Base-by-base conservation (phyloP, 371 early-diverging fungal genomes). In the Apophysomyces elegans region DNA sequence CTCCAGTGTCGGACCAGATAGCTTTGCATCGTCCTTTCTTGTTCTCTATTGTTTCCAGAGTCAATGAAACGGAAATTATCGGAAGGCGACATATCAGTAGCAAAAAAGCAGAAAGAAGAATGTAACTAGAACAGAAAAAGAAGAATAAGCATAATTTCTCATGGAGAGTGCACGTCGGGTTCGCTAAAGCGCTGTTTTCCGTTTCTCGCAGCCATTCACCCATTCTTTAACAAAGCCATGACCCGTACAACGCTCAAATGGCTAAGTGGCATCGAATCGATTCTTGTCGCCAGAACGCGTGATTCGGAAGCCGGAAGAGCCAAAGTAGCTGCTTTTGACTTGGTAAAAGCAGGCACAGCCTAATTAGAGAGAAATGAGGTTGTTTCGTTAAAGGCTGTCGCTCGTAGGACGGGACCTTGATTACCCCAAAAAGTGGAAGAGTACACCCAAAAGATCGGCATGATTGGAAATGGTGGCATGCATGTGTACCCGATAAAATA, bases 311-410 rank as follows among this genome's bases (percentile, higher is more conserved):
- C 61, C 14, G 61, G 43, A 16, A 61, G 64, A 26, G 44, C 71
- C 2, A 91, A 86, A 64, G 80, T 95, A 43, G 94, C 95, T 4
- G 88, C 92, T 0, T 95, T 93, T 73, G 96, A 95, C 72, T 78
- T 95, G 64, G 93, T 81, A 81, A 57, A 63, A 39, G 32, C 13
- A 14, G 37, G 43, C 21, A 32, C 54, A 21, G n/a, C 12, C 11
- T 35, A 7, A 7, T 6, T 0, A 61, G 35, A 59, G 4, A 18
- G 6, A 18, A 1, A 37, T 32, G 26, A n/a, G 36, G 2, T 3
- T 0, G 32, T 26, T 26, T 26, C 2, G 13, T 44, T 54, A 35
- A 7, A 47, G 18, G 3, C 45, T 44, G 41, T 46, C 14, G n/a
- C 44, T 32, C n/a, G 3, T 47, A 88, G 81, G 92, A 96, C 75